Base-by-base conservation (phyloP, 1,284 basidiomycete species). In the Hypsizygus ulmarius region DNA sequence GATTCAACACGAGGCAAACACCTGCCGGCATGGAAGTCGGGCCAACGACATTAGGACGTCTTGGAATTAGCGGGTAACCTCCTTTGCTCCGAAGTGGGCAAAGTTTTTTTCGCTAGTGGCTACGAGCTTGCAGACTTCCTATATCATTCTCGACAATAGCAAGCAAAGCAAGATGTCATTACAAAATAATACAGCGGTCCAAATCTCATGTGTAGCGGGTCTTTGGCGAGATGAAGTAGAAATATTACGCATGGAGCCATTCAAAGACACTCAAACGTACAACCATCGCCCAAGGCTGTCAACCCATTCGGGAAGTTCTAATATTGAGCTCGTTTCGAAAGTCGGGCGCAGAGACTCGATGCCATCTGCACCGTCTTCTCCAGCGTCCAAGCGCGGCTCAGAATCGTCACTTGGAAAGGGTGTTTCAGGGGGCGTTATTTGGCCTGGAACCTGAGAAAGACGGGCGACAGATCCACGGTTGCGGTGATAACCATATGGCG, bases 281-380 rank as follows among this genome's bases (percentile, higher is more conserved):
- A 80, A 62, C 87, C 87, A 90, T 47, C 71, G 66, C 28, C 83
- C 84, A 34, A 78, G 63, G 34, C 60, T 63, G 42, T 77, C 71
- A 3, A 78, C 78, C 87, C 87, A 90, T 12, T 61, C 62, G 8
- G 73, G 60, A 29, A 90, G 70, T 39, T 78, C 75, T 15, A 66
- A 64, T 10, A 68, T 62, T 6, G 68, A 41, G 50, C 68, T 73
- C 34, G 62, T 68, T 47, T 74, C 74, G 59, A 91, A 86, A 14
- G 72, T 60, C 16, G 70, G 63, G 45, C 72, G 69, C 43, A 86
- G 63, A 9, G 67, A 55, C 41, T 66, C 61, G 40, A 58, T 51
- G 44, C 54, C 56, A 45, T 58, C 59, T 12, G 57, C 50, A 47
- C 37, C 55, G 25, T 52, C 62, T 14, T 58, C 57, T 16, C 52